Evolutionary conservation across 208 protist genomes (phyloP), one percentile per base, ranked within the genome.

Genomic region (Plasmodiophora brassicae): DNA sequence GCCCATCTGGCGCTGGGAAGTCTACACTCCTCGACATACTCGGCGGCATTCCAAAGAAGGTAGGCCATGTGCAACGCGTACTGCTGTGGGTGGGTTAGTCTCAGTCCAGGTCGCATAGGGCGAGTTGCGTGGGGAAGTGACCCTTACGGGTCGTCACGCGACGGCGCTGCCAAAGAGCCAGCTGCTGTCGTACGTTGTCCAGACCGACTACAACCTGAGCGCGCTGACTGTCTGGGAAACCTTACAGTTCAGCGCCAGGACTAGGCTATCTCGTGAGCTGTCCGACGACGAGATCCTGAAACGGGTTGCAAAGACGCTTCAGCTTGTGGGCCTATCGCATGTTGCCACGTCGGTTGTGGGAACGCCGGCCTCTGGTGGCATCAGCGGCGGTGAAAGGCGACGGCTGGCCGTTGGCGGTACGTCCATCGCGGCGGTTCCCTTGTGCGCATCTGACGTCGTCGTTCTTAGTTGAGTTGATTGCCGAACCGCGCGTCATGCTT

Each of bases 151-250:
- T 5, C 14, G 32, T 38, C 20, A 38, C 5, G 5, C 32, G 5
- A 78, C 10, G 10, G n/a, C 32, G 65, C 41, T 36, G 32, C 65
- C 65, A 8, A 14, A 5, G 65, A 38, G 65, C n/a, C 65, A 78
- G 10, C 65, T 78, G 65, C n/a, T 78, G 5, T 78, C 65, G n/a
- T 78, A 78, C n/a, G 65, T 78, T n/a, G 65, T 78, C 5, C 65
- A 78, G n/a, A 5, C 65, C 5, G 65, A 78, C n/a, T 38, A 78
- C 14, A 36, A 36, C n/a, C n/a, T 78, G 5, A 32, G 65, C 65
- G n/a, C n/a, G 32, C 32, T 78, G n/a, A 78, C 65, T n/a, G 65
- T 78, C 14, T 78, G 65, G 65, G 65, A 78, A 32, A 78, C 65
- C 5, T 32, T 78, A 5, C n/a, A 78, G 5, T 78, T 78, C n/a